phyloP scores from a whole-genome alignment of 2,329 filamentous ascomycete genomes.

The Onygenales sp. region DNA sequence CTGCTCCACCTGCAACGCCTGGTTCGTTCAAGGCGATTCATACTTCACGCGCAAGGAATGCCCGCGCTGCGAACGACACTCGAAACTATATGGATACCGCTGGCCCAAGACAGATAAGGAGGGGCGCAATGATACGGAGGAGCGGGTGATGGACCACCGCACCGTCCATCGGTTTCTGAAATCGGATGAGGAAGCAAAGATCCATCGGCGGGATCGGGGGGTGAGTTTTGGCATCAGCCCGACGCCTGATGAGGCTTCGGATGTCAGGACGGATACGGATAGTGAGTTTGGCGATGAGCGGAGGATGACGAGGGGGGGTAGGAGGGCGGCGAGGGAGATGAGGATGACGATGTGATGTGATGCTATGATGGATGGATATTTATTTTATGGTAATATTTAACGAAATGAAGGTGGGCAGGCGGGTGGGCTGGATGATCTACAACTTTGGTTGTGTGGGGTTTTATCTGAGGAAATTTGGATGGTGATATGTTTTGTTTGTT shows the following conservation, averaged over 20 bases:
- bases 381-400: background rate
- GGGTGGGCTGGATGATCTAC: background rate
- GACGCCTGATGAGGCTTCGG: conserved; percentile 30
- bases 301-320: conserved; percentile 26
- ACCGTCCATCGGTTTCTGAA: conserved; percentile 75
- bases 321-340: conserved; percentile 23
- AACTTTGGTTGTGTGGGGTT: background rate
- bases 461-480: background rate
- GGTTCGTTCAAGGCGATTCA: conserved; percentile 81
- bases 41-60: conserved; percentile 81
- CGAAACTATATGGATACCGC: conserved; percentile 84
- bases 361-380: too few species aligned
- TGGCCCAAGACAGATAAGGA: conserved; percentile 93
- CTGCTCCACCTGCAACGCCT: conserved; percentile 70
- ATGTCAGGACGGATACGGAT: conserved; percentile 29
- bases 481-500: background rate
- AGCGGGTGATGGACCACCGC: conserved; percentile 71
- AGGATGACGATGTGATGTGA: conserved; percentile 26
- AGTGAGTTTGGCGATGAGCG: conserved; percentile 27
- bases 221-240: conserved; percentile 25
- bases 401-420: background rate
- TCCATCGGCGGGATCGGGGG: conserved; percentile 28
- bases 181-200: conserved; percentile 52
- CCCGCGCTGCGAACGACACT: conserved; percentile 87
- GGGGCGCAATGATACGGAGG: conserved; percentile 60